These are phyloP conservation scores for Cubamyces sp. DNA, from an alignment of 768 basidiomycete species.

Conservation along the genomic window DNA sequence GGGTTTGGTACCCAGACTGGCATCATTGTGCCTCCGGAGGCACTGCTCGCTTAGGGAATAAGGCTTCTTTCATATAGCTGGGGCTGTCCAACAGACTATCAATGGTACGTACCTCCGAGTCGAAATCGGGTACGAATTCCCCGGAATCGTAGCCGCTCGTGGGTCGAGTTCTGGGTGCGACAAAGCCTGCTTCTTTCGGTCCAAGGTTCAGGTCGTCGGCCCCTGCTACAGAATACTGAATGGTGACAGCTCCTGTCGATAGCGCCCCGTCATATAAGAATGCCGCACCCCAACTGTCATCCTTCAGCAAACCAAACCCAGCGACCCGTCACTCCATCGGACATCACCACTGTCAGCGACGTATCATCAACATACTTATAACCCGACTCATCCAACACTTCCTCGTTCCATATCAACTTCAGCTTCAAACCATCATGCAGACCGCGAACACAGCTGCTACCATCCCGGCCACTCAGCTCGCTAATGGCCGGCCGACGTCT, in stretches of 20 bases:
- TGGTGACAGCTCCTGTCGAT: conserved; percentile 24
- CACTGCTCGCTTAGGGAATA: conserved; percentile 20
- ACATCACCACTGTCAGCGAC: background rate
- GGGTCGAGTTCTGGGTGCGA: background rate
- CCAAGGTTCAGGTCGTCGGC: conserved; percentile 15
- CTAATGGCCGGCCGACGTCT: conserved; percentile 12
- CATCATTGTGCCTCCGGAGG: conserved; percentile 20
- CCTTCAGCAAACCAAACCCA: conserved; percentile 4
- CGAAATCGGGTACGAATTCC: conserved; percentile 20
- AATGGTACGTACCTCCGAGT: conserved; percentile 18
- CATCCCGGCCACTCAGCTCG: conserved; percentile 13
- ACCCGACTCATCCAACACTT: background rate
- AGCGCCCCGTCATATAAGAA: conserved; percentile 14
- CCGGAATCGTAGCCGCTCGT: conserved; percentile 20
- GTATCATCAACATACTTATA: background rate
- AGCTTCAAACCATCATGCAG: conserved; percentile 14
- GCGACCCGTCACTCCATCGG: background rate
- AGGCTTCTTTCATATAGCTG: conserved; percentile 20
- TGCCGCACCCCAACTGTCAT: background rate
- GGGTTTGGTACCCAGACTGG: background rate
- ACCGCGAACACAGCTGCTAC: conserved; percentile 1
- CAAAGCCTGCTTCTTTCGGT: conserved; percentile 18
- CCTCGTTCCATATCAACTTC: background rate
- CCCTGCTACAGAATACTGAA: background rate
- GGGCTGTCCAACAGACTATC: conserved; percentile 25